Percentiles rank a stretch among this genome's conserved stretches.
phyloP scores from a whole-genome alignment of 805 yeast species.

The Trichomonascus vanleenenianus region DNA sequence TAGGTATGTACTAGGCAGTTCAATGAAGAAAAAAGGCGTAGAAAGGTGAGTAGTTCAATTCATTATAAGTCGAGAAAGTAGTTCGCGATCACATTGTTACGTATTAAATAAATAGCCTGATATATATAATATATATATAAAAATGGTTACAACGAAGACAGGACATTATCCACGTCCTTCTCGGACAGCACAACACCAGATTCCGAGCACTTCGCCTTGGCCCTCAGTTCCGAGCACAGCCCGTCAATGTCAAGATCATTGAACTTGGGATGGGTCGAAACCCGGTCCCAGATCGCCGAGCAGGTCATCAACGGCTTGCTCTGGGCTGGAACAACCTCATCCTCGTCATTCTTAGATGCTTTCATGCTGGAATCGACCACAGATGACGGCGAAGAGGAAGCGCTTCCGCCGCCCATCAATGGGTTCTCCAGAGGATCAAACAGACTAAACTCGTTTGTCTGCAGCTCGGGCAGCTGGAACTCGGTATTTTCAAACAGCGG shows the following conservation, averaged over 20 bases:
- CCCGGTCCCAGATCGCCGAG: constrained; percentile 93
- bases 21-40: neutral
- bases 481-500: constrained; percentile 26
- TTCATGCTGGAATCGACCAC: constrained; percentile 4
- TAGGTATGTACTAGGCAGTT: neutral
- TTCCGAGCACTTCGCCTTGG: constrained; percentile 93
- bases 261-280: constrained; percentile 88
- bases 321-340: constrained; percentile 27
- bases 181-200: constrained; percentile 82
- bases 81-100: too few species aligned
- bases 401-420: constrained; percentile 5
- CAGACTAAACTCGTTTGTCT: constrained; percentile 27
- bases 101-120: too few species aligned
- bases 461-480: constrained; percentile 27
- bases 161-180: constrained; percentile 61
- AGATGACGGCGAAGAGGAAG: neutral
- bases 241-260: constrained; percentile 93
- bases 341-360: neutral
- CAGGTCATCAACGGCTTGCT: constrained; percentile 47
- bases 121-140: too few species aligned
- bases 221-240: constrained; percentile 77
- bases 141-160: constrained; percentile 14
- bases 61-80: too few species aligned
- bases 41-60: neutral
- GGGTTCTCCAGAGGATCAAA: constrained; percentile 30